phyloP scores from a whole-genome alignment of 345 rosid species.

The Rhodamnia argentea region DNA sequence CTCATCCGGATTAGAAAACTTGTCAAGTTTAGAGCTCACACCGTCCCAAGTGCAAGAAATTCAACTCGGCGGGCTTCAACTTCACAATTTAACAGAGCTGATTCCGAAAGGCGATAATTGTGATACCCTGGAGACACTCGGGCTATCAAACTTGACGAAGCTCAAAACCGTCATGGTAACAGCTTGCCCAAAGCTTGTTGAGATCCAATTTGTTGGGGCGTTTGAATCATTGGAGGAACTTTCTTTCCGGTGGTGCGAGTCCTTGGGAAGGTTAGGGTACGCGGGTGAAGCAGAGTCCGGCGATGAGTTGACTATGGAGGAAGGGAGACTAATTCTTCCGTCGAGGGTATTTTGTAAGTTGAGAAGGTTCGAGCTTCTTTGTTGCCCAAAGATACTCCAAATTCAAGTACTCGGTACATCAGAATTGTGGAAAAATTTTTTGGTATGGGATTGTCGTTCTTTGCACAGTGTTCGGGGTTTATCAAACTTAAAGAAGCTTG shows the following conservation, averaged over 20 bases:
- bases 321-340: not conserved
- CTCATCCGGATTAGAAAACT: not conserved
- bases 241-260: rapidly evolving
- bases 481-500: not conserved
- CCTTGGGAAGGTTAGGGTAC: not conserved
- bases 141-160: too few relatives aligned
- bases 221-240: too few relatives aligned
- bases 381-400: too few relatives aligned
- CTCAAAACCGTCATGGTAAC: too few relatives aligned
- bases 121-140: not conserved
- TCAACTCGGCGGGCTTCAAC: not conserved
- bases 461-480: too few relatives aligned
- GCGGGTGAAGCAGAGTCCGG: not conserved
- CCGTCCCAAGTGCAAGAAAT: rapidly evolving
- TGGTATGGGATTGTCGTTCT: too few relatives aligned
- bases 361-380: rapidly evolving
- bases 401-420: too few relatives aligned
- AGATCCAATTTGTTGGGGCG: too few relatives aligned
- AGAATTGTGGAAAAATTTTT: too few relatives aligned
- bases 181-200: too few relatives aligned
- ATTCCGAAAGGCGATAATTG: rapidly evolving
- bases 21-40: rapidly evolving
- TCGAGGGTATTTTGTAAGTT: not conserved
- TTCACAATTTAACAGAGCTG: not conserved
- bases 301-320: not conserved